phyloP scores from a whole-genome alignment of 164 flowering plant species.

The Santalum album region DNA sequence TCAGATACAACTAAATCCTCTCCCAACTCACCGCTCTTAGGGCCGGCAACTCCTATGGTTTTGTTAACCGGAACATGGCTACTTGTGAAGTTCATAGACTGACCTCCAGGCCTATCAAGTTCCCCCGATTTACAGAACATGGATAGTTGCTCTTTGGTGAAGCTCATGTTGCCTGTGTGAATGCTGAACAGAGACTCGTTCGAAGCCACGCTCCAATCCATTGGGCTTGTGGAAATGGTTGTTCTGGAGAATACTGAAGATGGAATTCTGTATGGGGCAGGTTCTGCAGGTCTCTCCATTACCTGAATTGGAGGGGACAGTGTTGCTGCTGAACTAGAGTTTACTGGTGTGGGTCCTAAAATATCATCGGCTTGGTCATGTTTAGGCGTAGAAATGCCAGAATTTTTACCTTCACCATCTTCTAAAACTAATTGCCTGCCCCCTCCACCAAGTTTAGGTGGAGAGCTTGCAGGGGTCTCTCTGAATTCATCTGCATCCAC shows the following conservation, averaged over 20 bases:
- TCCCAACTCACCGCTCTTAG: not conserved
- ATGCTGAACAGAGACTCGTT: slow-evolving; percentile 69
- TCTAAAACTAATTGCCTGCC: not conserved
- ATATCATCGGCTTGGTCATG: not conserved
- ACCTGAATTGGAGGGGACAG: slow-evolving; percentile 17
- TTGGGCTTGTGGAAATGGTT: slow-evolving; percentile 14
- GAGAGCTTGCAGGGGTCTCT: not conserved
- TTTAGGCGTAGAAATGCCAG: not conserved
- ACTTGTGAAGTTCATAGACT: not conserved
- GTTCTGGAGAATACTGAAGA: slow-evolving; percentile 28
- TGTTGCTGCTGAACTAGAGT: not conserved
- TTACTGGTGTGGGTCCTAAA: not conserved
- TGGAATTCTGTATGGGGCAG: slow-evolving; percentile 52
- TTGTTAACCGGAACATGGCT: not conserved
- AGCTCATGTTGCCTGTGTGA: slow-evolving; percentile 47
- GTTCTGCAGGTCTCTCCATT: slow-evolving; percentile 21
- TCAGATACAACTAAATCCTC: not conserved
- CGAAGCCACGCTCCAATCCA: slow-evolving; percentile 57
- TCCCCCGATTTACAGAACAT: slow-evolving; percentile 39
- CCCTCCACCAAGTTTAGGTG: not conserved
- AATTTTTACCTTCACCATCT: not conserved
- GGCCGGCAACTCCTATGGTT: not conserved
- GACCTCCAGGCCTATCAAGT: slow-evolving; percentile 14
- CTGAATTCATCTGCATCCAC: not conserved
- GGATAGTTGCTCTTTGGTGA: slow-evolving; percentile 30